Base-by-base conservation (phyloP, 148 eudicot species). In the Silene conica region DNA sequence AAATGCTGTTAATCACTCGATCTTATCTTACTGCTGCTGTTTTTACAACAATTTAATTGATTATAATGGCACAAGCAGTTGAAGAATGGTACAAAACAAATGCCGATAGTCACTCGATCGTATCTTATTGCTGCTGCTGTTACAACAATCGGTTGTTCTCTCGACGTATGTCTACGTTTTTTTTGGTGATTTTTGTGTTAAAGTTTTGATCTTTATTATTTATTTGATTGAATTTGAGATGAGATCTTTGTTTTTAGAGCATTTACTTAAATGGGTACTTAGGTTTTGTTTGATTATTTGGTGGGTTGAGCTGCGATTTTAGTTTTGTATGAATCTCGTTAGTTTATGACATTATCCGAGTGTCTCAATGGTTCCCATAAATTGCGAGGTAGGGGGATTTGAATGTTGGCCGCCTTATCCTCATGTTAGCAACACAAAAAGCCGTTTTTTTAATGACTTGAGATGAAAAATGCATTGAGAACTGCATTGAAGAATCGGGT, bases 1-100 rank as follows among this genome's bases (percentile, higher is more conserved):
- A 93, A 87, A 93, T 93, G 97, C 98, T 95, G 7, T 81, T 93
- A 12, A 93, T 93, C 73, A 93, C 98, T 77, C 89, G 98, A 48
- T 89, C 98, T 31, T 93, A 91, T 83, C 97, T 93, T 78, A 93
- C 98, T 16, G 98, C 98, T 20, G 95, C 92, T 10, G 72, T 91
- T 45, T 81, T 91, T 69, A 93, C 91, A 54, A 89, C 97, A 48
- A 41, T 63, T 56, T 31, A 12, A 60, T n/a, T 22, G 21, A 26
- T 16, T 65, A 67, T 19, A 19, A 90, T 93, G 97, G 97, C 97
- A 18, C 97, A 93, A 71, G 98, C 96, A 15, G 95, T 93, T 16
- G 98, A 93, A 82, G 97, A 93, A 80, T 93, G 98, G 98, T 93
- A 91, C 79, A 93, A 87, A 48, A 68, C 97, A 93, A 87, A 93